These are phyloP conservation scores for Cystoisospora suis DNA, from an alignment of 169 alveolate species.

Conservation along the genomic window DNA sequence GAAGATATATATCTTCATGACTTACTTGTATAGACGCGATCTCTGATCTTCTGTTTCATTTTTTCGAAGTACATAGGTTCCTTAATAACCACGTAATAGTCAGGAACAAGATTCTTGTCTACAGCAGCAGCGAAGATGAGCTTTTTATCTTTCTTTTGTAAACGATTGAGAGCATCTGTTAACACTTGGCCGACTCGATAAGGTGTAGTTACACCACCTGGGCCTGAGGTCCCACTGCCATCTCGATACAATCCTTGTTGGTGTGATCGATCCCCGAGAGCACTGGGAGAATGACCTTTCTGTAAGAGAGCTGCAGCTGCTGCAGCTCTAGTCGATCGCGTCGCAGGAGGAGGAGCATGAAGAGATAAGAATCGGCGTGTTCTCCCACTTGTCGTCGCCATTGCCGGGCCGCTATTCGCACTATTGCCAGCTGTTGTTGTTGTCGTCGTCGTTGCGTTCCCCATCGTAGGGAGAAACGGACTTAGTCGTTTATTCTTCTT, in stretches of 20 bases:
- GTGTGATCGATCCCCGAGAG: too few relatives aligned
- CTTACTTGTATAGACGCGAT: constrained; percentile 13
- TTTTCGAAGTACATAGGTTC: constrained; percentile 42
- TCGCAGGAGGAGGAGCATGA: background rate
- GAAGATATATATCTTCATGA: too few relatives aligned
- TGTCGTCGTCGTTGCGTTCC: background rate
- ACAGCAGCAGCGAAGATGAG: constrained; percentile 45
- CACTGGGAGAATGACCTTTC: too few relatives aligned
- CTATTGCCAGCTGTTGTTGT: too few relatives aligned
- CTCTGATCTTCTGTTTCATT: constrained; percentile 17
- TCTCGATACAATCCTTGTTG: too few relatives aligned
- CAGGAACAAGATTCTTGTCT: constrained; percentile 39
- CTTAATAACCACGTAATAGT: constrained; percentile 33
- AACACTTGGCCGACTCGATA: constrained; percentile 42
- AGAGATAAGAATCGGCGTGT: background rate
- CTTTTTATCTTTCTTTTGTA: constrained; percentile 45
- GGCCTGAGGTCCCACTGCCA: background rate
- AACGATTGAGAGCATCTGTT: constrained; percentile 40
- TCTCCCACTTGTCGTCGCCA: too few relatives aligned
- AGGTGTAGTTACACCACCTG: background rate
- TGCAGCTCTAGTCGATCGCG: constrained; percentile 5
- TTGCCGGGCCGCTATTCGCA: too few relatives aligned
- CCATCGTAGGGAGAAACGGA: too few relatives aligned
- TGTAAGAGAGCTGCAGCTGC: background rate
- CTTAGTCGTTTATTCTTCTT: too few relatives aligned